Conservation (phyloP, 2,329 filamentous ascomycete genomes). For the Fusarium kyushuense region DNA sequence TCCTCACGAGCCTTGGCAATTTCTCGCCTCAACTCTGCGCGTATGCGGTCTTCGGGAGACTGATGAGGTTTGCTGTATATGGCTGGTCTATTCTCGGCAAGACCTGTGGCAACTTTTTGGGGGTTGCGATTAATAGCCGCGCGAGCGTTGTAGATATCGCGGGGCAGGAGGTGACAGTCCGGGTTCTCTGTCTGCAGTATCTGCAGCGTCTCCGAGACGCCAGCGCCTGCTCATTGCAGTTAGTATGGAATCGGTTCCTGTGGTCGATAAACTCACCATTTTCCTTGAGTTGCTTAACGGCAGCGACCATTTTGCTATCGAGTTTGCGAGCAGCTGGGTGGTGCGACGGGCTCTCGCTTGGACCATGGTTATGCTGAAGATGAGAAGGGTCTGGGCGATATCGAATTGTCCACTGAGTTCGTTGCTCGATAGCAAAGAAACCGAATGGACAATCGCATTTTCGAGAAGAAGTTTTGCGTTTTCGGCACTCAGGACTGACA, state of each 20-base stretch:
- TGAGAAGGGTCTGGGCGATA: conserved; percentile 71
- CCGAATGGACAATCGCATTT: conserved; percentile 77
- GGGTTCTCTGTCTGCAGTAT: conserved; percentile 74
- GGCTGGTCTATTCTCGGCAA: conserved; percentile 71
- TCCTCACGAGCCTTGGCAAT: conserved; percentile 70
- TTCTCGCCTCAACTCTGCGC: conserved; percentile 71
- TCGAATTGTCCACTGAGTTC: conserved; percentile 74
- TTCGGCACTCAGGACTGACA: conserved; percentile 73
- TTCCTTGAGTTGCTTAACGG: conserved; percentile 74
- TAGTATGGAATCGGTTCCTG: conserved; percentile 42
- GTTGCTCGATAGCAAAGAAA: conserved; percentile 76
- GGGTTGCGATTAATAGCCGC: conserved; percentile 76
- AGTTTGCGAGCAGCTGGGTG: conserved; percentile 75
- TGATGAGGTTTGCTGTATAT: conserved; percentile 76
- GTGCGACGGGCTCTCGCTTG: conserved; percentile 74
- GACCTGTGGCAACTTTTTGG: conserved; percentile 68
- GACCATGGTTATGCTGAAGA: conserved; percentile 72
- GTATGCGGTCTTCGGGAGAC: conserved; percentile 72
- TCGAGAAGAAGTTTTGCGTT: conserved; percentile 74
- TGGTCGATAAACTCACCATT: conserved; percentile 63
- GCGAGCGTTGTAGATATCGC: conserved; percentile 76
- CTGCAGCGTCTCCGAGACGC: conserved; percentile 74
- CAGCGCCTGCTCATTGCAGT: conserved; percentile 65
- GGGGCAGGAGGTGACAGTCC: conserved; percentile 70
- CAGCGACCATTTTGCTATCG: conserved; percentile 75